Evolutionary conservation across 2,329 filamentous ascomycete genomes (phyloP), one percentile per base, ranked within the genome.

Genomic region (Xylariaceae sp.): DNA sequence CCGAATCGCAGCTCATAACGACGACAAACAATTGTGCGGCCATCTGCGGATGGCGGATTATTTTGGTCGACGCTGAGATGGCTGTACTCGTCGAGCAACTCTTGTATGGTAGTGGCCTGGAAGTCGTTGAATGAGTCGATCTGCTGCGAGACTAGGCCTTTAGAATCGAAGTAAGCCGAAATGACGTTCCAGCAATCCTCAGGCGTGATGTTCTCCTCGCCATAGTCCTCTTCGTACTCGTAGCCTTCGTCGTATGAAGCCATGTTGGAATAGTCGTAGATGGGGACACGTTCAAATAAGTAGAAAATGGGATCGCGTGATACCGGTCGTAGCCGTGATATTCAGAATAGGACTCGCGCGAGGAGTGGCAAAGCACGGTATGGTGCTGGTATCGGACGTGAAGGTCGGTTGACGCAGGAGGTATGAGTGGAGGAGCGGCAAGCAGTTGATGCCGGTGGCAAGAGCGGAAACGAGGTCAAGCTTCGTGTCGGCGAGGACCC

Each of bases 151-250:
- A 96, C 94, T 37, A 99, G 83, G 70, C 94, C 93, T 77, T 97
- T 99, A 64, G 87, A 84, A 68, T 97, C 91, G 78, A 99, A 99
- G 80, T 97, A 97, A 8, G 94, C 89, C 58, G 90, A 92, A 73
- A 99, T 97, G 71, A 97, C 93, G 65, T 89, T 89, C 94, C 95
- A 99, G 80, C 92, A 97, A 77, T 99, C 95, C 79, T 97, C 94
- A 62, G 92, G 90, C 30, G 92, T 96, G 77, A 97, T 96, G 67
- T 80, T 84, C 42, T 84, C 86, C 63, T 88, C 86, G 60, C 82
- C 85, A 68, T 88, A 88, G 64, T 86, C 84, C 64, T 83, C 83
- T 66, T 86, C 84, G 62, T 88, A 87, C 72, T 91, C 90, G 64
- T 86, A 82, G 55, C 83, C 80, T 58, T 84, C 81, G 57, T 83